phyloP scores from a whole-genome alignment of 345 rosid genomes.

The Brassica carinata region DNA sequence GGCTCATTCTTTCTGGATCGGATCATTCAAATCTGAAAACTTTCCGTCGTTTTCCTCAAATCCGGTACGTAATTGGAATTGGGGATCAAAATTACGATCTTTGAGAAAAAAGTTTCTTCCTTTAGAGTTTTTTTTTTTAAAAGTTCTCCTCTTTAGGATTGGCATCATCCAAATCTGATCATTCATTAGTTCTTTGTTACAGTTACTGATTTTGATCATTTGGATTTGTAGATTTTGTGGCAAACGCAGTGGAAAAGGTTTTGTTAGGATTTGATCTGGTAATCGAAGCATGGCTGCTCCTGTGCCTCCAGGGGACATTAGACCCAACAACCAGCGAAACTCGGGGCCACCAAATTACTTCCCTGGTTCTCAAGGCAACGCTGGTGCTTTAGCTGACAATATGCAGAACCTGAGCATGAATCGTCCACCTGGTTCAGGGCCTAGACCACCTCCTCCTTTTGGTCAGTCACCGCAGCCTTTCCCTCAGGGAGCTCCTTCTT shows the following conservation, averaged over 20 bases:
- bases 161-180: neutral
- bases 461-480: conserved; percentile 62
- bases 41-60: conserved; percentile 11
- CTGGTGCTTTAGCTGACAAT: conserved; percentile 51
- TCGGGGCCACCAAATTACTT: conserved; percentile 13
- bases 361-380: conserved; percentile 50
- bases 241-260: neutral
- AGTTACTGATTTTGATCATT: conserved; percentile 22
- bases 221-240: conserved; percentile 30
- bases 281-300: conserved; percentile 63
- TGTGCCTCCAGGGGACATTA: conserved; percentile 90
- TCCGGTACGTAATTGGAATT: conserved; percentile 7
- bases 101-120: neutral
- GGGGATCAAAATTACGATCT: neutral
- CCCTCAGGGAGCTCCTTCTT: conserved; percentile 52
- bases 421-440: conserved; percentile 58
- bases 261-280: conserved; percentile 24
- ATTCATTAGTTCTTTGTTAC: conserved; percentile 1
- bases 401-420: conserved; percentile 71
- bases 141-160: neutral
- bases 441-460: conserved; percentile 63
- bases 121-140: neutral
- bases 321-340: conserved; percentile 52
- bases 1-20: neutral
- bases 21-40: conserved; percentile 23